Evolutionary conservation across 2,329 filamentous ascomycete species (phyloP).

Genomic region (Xylariaceae sp.): DNA sequence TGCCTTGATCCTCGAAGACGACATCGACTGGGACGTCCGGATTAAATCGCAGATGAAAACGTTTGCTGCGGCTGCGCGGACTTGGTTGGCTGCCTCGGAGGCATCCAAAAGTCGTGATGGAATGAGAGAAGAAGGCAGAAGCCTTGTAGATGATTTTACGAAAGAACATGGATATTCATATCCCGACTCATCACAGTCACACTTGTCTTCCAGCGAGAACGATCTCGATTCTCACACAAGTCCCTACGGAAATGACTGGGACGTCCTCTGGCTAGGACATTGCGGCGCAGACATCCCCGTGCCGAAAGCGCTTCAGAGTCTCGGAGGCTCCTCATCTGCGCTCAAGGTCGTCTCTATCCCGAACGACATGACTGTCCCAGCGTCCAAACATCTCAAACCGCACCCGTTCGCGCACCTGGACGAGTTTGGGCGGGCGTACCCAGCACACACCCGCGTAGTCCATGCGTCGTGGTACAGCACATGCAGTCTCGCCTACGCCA

Average conservation of each 20-base stretch:
- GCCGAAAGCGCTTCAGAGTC: no score
- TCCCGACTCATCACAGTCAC: neutral
- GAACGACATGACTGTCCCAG: slow-evolving; percentile 21
- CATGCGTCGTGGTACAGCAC: slow-evolving; percentile 30
- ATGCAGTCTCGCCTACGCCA: slow-evolving; percentile 37
- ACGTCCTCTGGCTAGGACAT: slow-evolving; percentile 27
- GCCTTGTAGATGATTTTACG: no score
- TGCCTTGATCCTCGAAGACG: slow-evolving; percentile 53
- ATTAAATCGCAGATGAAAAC: slow-evolving; percentile 44
- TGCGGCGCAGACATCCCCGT: slow-evolving; percentile 25
- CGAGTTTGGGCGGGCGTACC: slow-evolving; percentile 20
- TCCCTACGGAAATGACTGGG: slow-evolving; percentile 23
- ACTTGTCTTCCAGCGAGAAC: no score
- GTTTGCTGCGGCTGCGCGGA: slow-evolving; percentile 36
- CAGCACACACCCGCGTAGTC: slow-evolving; percentile 35
- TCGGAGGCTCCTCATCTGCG: slow-evolving; percentile 1
- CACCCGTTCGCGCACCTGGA: slow-evolving; percentile 24
- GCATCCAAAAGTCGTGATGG: no score
- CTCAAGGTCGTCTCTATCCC: slow-evolving; percentile 15
- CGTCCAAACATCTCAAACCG: slow-evolving; percentile 24
- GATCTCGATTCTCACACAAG: neutral
- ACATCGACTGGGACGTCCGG: slow-evolving; percentile 54
- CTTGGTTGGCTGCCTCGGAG: slow-evolving; percentile 16
- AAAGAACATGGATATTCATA: no score
- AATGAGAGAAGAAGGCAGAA: neutral